Evolutionary conservation across 2,329 filamentous ascomycete species (phyloP), one percentile per base, ranked within the genome.

Genomic region (Pochonia chlamydosporia): DNA sequence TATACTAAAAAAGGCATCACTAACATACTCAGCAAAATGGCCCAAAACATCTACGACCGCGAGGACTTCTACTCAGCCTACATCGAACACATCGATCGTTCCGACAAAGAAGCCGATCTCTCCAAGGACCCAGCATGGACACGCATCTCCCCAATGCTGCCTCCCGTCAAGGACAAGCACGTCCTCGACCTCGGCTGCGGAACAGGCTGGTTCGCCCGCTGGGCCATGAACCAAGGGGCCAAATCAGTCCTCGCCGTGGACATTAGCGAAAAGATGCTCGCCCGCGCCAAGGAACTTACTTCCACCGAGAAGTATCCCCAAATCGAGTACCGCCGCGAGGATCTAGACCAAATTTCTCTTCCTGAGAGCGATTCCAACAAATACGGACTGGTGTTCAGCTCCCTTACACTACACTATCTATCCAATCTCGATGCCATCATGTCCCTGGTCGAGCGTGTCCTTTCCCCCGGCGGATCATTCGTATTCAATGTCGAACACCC

Each of bases 401-500:
- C 66, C 8, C 60, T 72, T 25, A 57, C 65, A 11, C 62, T 72
- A 42, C 69, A 73, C 54, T 72, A 71, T 49, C 54, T 72, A 11
- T 55, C 54, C 30, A 57, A 65, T 48, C 53, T 72, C 6, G 47
- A 47, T 5, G 44, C 51, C 18, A 54, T 73, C 9, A 55, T 70
- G 18, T 42, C 42, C 3, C 53, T 65, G 48, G 58, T 71, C 9
- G 55, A 60, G 30, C 43, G 53, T 14, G 55, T 59, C 23, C 56
- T 73, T 24, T 59, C 58, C 40, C 60, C 64, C 3, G 62, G 62
- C 5, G 66, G 66, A 3, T 51, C 52, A 6, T 57, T 72, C 21
- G 66, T 73, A 8, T 75, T 74, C 53, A 70, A 70, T 0, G 63
- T 74, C 35, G 72, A 75, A 54, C 73, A 76, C 49, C 72, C 73